Evolutionary conservation across 1,284 basidiomycete species (phyloP).

Genomic region (Cutaneotrichosporon sp.): DNA sequence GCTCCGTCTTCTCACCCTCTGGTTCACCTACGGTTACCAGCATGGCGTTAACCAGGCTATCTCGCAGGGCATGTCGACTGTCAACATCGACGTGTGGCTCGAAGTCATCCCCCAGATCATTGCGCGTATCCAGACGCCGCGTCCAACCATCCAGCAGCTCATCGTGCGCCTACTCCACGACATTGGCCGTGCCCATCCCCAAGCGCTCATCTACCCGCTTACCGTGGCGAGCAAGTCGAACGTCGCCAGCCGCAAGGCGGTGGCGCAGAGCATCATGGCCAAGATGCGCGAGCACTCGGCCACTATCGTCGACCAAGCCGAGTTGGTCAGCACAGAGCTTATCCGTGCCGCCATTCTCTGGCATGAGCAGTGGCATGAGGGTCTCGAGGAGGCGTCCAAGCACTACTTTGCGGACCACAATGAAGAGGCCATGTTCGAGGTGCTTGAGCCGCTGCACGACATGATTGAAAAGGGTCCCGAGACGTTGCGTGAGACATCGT

Average conservation of each 20-base stretch:
- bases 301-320: conserved; percentile 78
- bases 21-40: conserved; percentile 97
- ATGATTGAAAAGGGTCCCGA: conserved; percentile 86
- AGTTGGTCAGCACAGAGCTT: conserved; percentile 87
- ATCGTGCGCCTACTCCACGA: conserved; percentile 87
- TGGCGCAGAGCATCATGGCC: conserved; percentile 84
- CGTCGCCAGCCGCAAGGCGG: conserved; percentile 72
- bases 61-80: conserved; percentile 76
- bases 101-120: conserved; percentile 99
- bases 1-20: conserved; percentile 84
- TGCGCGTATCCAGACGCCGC: conserved; percentile 94
- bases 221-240: conserved; percentile 97
- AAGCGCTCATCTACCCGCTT: conserved; percentile 95
- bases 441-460: conserved; percentile 88
- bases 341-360: conserved; percentile 97
- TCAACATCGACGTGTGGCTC: conserved; percentile 97
- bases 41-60: conserved; percentile 88
- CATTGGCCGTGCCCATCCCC: conserved; percentile 93
- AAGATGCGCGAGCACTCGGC: conserved; percentile 91
- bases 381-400: conserved; percentile 93
- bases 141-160: conserved; percentile 75
- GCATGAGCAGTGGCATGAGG: conserved; percentile 99
- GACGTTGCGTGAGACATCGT: conserved; percentile 91
- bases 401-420: conserved; percentile 98
- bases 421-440: conserved; percentile 96